Evolutionary conservation across 441 rosid genomes (phyloP), one percentile per base, ranked within the genome.

Genomic region (Raphanus hybrid): DNA sequence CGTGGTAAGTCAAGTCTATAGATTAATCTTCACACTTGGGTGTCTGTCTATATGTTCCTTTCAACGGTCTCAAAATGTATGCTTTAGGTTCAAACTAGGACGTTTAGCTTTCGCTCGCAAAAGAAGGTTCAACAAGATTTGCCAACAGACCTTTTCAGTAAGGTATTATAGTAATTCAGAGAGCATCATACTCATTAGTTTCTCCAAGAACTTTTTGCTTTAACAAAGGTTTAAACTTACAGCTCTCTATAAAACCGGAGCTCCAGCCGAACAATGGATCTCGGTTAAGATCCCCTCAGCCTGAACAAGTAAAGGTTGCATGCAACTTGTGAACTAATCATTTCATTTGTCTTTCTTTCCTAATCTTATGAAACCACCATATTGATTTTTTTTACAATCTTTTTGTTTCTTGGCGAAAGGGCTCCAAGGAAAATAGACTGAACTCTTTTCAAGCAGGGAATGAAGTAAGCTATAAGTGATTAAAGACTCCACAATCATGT

Each of bases 121-220:
- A 91, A 83, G 83, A 90, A 83, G 78, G 77, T 71, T 84, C 90
- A 67, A 43, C 87, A 80, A 80, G 85, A 89, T 84, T 86, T 84
- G 37, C 97, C 96, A 26, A 70, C 82, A 39, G 97, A 91, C 20
- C 93, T 89, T 81, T 91, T 91, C 79, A 88, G 91, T 64, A 91
- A 93, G 94, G 97, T 93, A 82, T 59, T 59, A 23, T 23, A 23
- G 2, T 23, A 23, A 16, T 23, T 58, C 67, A 55, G 39, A 55
- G 39, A 43, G 62, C 62, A 5, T 18, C 69, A 10, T 16, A 67
- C 64, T 16, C n/a, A 55, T 52, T 32, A 9, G 8, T 55, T 55
- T 12, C 52, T 57, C 23, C 34, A 35, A 69, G 34, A 54, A 18
- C 34, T 37, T 8, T 23, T 43, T 70, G 6, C 35, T 37, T 68